phyloP scores from a whole-genome alignment of 192 early-diverging fungal genomes.

The Spizellomyces sp. region DNA sequence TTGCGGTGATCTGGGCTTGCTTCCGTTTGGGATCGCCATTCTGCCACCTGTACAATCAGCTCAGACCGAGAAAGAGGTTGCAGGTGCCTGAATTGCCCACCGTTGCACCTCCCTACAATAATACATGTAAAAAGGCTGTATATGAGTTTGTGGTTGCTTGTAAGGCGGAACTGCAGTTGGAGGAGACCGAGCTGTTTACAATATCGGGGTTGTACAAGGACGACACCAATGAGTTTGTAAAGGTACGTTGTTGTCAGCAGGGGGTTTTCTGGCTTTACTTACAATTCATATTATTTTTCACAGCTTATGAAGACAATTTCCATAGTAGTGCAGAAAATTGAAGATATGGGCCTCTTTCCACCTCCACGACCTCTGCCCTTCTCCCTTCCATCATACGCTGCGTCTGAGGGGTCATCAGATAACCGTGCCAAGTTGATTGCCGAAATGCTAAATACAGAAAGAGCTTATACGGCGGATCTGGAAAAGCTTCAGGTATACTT shows the following conservation, averaged over 20 bases:
- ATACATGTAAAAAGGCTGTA: slow-evolving; percentile 80
- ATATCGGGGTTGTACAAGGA: slow-evolving; percentile 89
- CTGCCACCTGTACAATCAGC: slow-evolving; percentile 52
- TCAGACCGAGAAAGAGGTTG: slow-evolving; percentile 30
- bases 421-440: slow-evolving; percentile 84
- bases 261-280: neutral
- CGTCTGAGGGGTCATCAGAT: slow-evolving; percentile 64
- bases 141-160: slow-evolving; percentile 89
- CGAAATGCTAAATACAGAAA: slow-evolving; percentile 92
- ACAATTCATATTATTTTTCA: neutral
- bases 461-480: slow-evolving; percentile 87
- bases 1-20: slow-evolving; percentile 45
- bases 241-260: slow-evolving; percentile 54
- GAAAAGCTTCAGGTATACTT: slow-evolving; percentile 49
- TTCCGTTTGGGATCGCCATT: slow-evolving; percentile 55
- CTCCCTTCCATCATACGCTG: slow-evolving; percentile 22
- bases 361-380: slow-evolving; percentile 51
- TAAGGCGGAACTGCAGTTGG: slow-evolving; percentile 67
- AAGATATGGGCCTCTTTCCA: slow-evolving; percentile 65
- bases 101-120: slow-evolving; percentile 38
- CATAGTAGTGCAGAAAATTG: slow-evolving; percentile 75
- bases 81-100: slow-evolving; percentile 41
- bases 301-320: slow-evolving; percentile 73
- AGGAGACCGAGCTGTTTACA: slow-evolving; percentile 78
- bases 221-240: slow-evolving; percentile 96